Evolutionary conservation across 371 early-diverging fungal genomes (phyloP), one percentile per base, ranked within the genome.

Genomic region (Catenaria anguillulae): DNA sequence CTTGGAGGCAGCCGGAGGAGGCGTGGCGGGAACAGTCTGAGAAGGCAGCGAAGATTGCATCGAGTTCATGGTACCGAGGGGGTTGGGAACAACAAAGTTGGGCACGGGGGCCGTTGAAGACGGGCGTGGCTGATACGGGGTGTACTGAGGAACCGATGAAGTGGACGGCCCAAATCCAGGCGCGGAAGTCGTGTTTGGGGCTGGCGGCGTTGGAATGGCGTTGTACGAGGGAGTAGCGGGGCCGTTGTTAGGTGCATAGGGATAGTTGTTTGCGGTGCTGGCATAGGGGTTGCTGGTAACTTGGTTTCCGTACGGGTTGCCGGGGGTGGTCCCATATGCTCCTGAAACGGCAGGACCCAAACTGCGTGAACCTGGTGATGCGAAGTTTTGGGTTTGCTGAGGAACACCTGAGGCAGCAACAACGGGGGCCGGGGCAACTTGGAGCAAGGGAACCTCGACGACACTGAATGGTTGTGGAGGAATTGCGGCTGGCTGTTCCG

Each of bases 171-270:
- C 61, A 52, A 24, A 34, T 34, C 19, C 52, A 52, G 37, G 8
- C 33, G 29, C 33, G 46, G 60, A 24, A 19, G 31, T 29, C 59
- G 43, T 2, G 31, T 33, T 33, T 2, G 60, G 61, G 26, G 37
- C 61, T 33, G 37, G 50, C 35, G 61, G 52, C 35, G 52, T 50
- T 19, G 52, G 52, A 52, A 36, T 50, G 50, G 26, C 52, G 61
- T 26, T 52, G 52, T 2, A 35, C 52, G 43, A 46, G 60, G 17
- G 46, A 31, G n/a, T 36, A 34, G 23, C 23, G 46, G 24, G n/a
- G 46, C 10, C 23, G 52, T 50, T 24, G 61, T 50, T 3, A 37
- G 61, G 21, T 36, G 48, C 5, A 34, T 50, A 23, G 29, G 61
- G 42, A 37, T 50, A 33, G 61, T 21, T 12, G 61, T 35, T 33